Conservation (phyloP, 192 early-diverging fungal species). For the Podila horticola region DNA sequence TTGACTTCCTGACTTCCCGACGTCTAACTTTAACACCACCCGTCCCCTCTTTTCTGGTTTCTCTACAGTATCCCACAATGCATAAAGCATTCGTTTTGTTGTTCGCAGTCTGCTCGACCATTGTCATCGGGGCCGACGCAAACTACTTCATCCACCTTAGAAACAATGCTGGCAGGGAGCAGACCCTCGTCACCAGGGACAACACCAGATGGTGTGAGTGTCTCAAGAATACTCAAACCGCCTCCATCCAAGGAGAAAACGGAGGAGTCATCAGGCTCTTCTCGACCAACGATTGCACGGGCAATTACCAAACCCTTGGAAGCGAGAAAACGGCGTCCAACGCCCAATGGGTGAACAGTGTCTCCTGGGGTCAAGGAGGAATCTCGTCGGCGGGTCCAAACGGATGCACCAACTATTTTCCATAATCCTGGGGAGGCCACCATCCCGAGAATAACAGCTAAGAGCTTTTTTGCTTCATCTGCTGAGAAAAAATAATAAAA, state of each 20-base stretch:
- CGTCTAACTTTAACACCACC: no score
- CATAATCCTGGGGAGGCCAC: no score
- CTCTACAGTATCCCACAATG: no score
- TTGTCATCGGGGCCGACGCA: background rate
- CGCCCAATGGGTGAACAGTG: conserved; percentile 23
- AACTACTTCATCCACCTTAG: background rate
- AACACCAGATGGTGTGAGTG: background rate
- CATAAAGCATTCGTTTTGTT: conserved; percentile 5
- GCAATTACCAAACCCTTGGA: conserved; percentile 6
- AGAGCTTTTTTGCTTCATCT: no score
- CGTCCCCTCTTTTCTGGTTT: no score
- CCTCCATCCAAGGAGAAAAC: background rate
- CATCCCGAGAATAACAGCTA: no score
- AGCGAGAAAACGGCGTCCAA: background rate
- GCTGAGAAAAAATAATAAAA: no score
- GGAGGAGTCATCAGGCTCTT: conserved; percentile 20
- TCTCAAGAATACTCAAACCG: conserved; percentile 18
- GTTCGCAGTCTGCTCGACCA: background rate
- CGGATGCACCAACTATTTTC: no score
- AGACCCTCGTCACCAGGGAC: background rate
- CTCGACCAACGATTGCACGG: conserved; percentile 9
- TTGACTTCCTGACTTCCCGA: no score
- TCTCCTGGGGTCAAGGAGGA: conserved; percentile 4
- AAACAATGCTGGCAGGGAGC: background rate
- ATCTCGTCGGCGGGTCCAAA: background rate